These are phyloP conservation scores for sunflower (Helianthus annuus) DNA, from an alignment of 129 eudicot species.

Conservation along the genomic window DNA sequence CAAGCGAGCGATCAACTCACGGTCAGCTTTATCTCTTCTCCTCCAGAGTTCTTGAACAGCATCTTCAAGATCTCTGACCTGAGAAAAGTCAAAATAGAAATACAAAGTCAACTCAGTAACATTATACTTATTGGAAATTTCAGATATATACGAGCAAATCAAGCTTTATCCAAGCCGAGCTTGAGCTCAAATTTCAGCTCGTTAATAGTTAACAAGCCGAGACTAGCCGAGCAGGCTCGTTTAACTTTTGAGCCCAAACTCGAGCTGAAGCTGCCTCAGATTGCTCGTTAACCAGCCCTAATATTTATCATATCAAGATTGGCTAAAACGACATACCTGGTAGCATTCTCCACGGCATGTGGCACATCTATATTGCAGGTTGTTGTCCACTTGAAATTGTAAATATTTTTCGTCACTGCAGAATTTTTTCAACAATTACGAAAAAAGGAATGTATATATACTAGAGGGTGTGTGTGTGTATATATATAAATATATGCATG, in stretches of 20 bases:
- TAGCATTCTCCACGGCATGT: constrained; percentile 91
- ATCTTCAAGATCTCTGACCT: constrained; percentile 84
- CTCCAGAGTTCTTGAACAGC: constrained; percentile 96
- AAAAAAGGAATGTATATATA: neutral
- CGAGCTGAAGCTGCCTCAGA: too few species aligned
- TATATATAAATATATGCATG: too few species aligned
- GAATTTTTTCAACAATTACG: constrained; percentile 7
- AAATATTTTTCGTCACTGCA: constrained; percentile 84
- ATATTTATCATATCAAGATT: neutral
- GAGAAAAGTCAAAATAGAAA: constrained; percentile 2
- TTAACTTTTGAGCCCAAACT: too few species aligned
- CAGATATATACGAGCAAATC: too few species aligned
- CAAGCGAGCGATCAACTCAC: constrained; percentile 65
- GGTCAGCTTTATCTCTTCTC: constrained; percentile 77
- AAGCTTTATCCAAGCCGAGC: too few species aligned
- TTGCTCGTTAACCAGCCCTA: too few species aligned
- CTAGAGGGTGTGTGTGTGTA: too few species aligned
- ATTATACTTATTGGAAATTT: neutral
- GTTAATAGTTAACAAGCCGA: too few species aligned
- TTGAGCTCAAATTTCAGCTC: too few species aligned
- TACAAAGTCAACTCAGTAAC: neutral
- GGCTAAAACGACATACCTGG: constrained; percentile 46
- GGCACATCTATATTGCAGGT: constrained; percentile 85
- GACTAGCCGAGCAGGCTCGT: too few species aligned
- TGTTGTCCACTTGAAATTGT: constrained; percentile 82